These are phyloP conservation scores for Myxozyma lipomycoides DNA, from an alignment of 805 yeast genomes.

Conservation along the genomic window DNA sequence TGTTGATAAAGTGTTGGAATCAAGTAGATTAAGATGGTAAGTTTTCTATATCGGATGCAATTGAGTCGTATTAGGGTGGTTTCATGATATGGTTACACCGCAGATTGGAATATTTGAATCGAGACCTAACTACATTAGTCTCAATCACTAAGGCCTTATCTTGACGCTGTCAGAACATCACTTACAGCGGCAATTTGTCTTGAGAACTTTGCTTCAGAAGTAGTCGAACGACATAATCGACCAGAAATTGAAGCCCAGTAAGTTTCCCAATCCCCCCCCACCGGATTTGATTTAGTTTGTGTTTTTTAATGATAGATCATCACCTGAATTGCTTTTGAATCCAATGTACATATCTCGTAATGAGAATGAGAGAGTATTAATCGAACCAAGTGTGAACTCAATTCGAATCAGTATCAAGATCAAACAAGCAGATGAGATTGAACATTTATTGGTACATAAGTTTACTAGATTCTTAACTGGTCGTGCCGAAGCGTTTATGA, in stretches of 20 bases:
- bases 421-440: slow-evolving; percentile 97
- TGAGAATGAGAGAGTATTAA: slow-evolving; percentile 85
- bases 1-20: too few species aligned
- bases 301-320: slow-evolving; percentile 43
- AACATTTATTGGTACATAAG: slow-evolving; percentile 87
- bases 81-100: neutral
- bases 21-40: neutral
- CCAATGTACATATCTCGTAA: slow-evolving; percentile 89
- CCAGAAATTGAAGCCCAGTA: slow-evolving; percentile 85
- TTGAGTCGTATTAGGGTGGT: neutral
- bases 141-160: slow-evolving; percentile 92
- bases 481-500: slow-evolving; percentile 91
- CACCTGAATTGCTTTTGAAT: slow-evolving; percentile 79
- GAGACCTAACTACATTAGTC: slow-evolving; percentile 50
- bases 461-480: slow-evolving; percentile 90
- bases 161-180: slow-evolving; percentile 88
- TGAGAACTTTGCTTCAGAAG: slow-evolving; percentile 90
- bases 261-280: slow-evolving; percentile 4
- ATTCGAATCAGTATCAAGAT: slow-evolving; percentile 86
- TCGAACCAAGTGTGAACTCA: slow-evolving; percentile 91
- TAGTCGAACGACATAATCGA: slow-evolving; percentile 93
- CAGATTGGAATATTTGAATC: neutral
- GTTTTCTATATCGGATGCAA: neutral
- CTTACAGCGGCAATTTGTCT: slow-evolving; percentile 89
- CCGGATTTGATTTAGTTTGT: neutral